Evolutionary conservation across 352 stramenopile genomes (phyloP).

Genomic region (Ophiocytium majus): DNA sequence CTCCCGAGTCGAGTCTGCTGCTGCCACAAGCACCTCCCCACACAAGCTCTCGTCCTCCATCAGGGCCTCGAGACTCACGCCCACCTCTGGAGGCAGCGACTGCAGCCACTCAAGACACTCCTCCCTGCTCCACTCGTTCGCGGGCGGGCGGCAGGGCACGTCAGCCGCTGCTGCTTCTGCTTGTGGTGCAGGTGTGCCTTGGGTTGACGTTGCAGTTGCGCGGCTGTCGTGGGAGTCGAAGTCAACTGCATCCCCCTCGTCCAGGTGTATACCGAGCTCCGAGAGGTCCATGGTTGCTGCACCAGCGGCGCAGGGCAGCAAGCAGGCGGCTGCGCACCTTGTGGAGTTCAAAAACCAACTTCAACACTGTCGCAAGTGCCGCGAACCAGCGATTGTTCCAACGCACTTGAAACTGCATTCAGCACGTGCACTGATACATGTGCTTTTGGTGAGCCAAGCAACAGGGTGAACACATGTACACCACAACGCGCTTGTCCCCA

Average conservation of each 20-base stretch:
- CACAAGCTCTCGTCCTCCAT: neutral
- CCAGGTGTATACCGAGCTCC: neutral
- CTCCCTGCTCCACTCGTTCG: neutral
- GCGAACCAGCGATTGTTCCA: too few species aligned
- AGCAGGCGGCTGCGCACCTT: too few species aligned
- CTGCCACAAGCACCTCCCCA: neutral
- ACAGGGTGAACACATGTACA: too few species aligned
- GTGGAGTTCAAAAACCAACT: too few species aligned
- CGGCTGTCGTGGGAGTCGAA: neutral
- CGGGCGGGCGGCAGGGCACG: neutral
- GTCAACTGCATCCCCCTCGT: neutral
- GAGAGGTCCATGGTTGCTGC: constrained; percentile 13
- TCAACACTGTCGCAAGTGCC: too few species aligned
- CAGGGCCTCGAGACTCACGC: neutral
- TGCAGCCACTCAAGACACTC: neutral
- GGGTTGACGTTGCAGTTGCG: neutral
- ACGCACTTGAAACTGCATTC: too few species aligned
- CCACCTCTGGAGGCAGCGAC: neutral
- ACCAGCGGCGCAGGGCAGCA: too few species aligned
- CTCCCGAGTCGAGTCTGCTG: neutral
- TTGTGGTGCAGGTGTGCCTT: neutral
- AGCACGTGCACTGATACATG: too few species aligned
- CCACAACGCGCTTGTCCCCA: too few species aligned
- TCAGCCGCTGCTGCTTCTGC: neutral
- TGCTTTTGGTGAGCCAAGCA: too few species aligned